Base-by-base conservation (phyloP, 73 alveolate species). In the Urostyla sp. region DNA sequence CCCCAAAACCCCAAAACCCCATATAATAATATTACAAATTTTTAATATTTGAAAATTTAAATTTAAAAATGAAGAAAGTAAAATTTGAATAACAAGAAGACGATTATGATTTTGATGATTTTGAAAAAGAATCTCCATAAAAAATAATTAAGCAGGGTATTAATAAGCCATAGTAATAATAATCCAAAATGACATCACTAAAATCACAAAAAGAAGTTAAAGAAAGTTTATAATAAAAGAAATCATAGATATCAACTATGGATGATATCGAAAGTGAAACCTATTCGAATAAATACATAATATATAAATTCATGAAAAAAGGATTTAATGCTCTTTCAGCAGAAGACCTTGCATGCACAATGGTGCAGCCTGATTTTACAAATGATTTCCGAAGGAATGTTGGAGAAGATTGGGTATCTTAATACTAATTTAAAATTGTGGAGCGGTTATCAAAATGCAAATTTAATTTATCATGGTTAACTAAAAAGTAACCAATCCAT, bases 271-370 rank as follows among this genome's bases (percentile, higher is more conserved):
- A 44, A 43, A 74, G 76, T 24, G 57, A 74, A 34, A 72, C 44
- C 43, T 30, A 69, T 24, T 55, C 81, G 30, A 72, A 72, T 20
- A 49, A 53, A 10, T 38, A 83, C 63, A 72, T 60, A 48, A 92
- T 96, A 67, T 80, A 75, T 72, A 94, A 96, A 66, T 90, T 90
- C 67, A 69, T 92, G 59, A 96, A 95, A 77, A 95, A 94, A 72
- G 99, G 99, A 7, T 94, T 96, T 57, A 96, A 95, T 45, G 85
- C 96, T 7, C 76, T 96, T 31, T 72, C 98, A 7, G 91, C 96
- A 20, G 99, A 96, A 67, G 99, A 96, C 63, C 84, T 96, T 5
- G 99, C 99, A 0, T 67, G 95, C 37, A 95, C 99, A 8, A 75
- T 94, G 75, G 92, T 95, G 28, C 88, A 91, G 67, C 98, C 96